Base-by-base conservation (phyloP, 352 stramenopile genomes). In the Phytophthora fragariaefolia region DNA sequence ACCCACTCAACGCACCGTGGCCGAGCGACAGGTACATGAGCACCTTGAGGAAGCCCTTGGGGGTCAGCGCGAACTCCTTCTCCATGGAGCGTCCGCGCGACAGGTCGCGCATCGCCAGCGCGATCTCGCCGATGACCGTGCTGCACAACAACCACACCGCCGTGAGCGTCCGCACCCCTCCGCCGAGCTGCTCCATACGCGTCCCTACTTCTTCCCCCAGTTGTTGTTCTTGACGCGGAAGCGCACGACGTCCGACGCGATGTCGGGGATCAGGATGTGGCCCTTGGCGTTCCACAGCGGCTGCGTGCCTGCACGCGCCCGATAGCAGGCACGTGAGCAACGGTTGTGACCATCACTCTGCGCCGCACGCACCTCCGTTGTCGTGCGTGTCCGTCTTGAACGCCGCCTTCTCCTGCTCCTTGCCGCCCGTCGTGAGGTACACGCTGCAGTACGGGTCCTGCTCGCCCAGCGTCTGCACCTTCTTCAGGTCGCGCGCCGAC, bases 161-260 rank as follows among this genome's bases (percentile, higher is more conserved):
- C n/a, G n/a, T n/a, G n/a, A n/a, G n/a, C n/a, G n/a, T n/a, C 12
- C n/a, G 20, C 32, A 30, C 10, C 23, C 18, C n/a, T n/a, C n/a
- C n/a, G n/a, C n/a, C n/a, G n/a, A n/a, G n/a, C n/a, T n/a, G n/a
- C n/a, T n/a, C n/a, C n/a, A n/a, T n/a, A n/a, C n/a, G n/a, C n/a
- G n/a, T n/a, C n/a, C n/a, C n/a, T n/a, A 92, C 82, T 85, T 93
- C 55, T 87, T 87, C 18, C 89, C 80, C 80, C 82, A 91, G 71
- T 93, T 93, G 50, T 93, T 83, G 63, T 93, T 93, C 53, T 88
- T 74, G 22, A 93, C 62, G 42, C 82, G 82, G 66, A 93, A 79
- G 45, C 84, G 83, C 59, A 93, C 70, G 52, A 91, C 69, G 50
- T 90, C 82, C 28, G 80, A 78, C 28, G 77, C 75, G 10, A 93